Percentiles rank a stretch among this genome's conserved stretches.
phyloP scores from a whole-genome alignment of 2,329 filamentous ascomycete genomes.

The Cercospora sojina region DNA sequence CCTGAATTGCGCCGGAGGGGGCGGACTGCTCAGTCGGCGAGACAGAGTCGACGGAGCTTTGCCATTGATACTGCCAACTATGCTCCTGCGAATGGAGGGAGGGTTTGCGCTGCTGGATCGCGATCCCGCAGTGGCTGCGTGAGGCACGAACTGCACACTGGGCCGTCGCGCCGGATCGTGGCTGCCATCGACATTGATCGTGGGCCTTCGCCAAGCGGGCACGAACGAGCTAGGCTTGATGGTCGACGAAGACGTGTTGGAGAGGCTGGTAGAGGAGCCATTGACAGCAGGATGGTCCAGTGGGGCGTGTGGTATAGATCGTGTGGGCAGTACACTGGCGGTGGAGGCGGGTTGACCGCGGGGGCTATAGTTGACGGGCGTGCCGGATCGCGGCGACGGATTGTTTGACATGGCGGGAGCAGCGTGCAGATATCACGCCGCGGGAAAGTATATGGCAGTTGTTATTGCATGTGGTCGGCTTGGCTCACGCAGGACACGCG shows the following conservation, averaged over 20 bases:
- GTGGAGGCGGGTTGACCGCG: slow-evolving; percentile 15
- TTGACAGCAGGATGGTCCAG: slow-evolving; percentile 21
- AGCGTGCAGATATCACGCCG: background rate
- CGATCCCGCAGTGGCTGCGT: slow-evolving; percentile 28
- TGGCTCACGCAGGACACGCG: background rate
- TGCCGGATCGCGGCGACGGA: slow-evolving; percentile 25
- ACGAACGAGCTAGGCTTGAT: slow-evolving; percentile 26
- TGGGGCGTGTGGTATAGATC: slow-evolving; percentile 28
- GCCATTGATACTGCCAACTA: slow-evolving; percentile 14
- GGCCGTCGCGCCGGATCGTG: slow-evolving; percentile 32
- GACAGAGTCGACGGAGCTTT: slow-evolving; percentile 14
- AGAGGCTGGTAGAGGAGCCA: slow-evolving; percentile 4
- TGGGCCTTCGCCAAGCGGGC: slow-evolving; percentile 37
- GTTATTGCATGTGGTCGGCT: slow-evolving; percentile 2
- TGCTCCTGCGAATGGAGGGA: slow-evolving; percentile 21
- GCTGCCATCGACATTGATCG: slow-evolving; percentile 28
- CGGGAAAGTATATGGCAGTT: background rate
- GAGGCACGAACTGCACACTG: slow-evolving; percentile 41
- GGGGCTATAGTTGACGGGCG: slow-evolving; percentile 21
- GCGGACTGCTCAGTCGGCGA: slow-evolving; percentile 35
- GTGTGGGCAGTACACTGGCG: slow-evolving; percentile 28
- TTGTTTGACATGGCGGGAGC: slow-evolving; percentile 19
- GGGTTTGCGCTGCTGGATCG: slow-evolving; percentile 36
- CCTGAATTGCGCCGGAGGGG: slow-evolving; percentile 55
- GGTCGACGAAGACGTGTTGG: slow-evolving; percentile 15